A percentile compares a stretch with the other conserved stretches of the same genome.
phyloP scores from a whole-genome alignment of 2,329 filamentous ascomycete species.

The Esteya vermicola region DNA sequence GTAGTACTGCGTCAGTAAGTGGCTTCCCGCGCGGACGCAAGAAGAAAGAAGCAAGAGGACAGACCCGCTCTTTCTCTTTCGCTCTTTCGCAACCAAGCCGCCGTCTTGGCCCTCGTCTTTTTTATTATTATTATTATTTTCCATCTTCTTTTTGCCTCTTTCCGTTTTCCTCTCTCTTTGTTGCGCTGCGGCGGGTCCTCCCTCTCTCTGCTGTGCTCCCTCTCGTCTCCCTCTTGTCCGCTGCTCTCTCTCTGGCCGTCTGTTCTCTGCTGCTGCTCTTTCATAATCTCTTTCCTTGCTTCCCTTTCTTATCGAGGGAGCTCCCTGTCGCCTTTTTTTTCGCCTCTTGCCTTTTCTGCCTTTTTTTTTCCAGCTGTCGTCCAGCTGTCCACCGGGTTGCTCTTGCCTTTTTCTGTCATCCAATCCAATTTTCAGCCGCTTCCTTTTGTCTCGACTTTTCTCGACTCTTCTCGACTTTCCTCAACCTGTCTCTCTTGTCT shows the following conservation, averaged over 20 bases:
- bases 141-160: neutral
- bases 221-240: neutral
- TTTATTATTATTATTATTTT: neutral
- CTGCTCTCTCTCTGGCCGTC: neutral
- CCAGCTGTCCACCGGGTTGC: neutral
- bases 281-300: neutral
- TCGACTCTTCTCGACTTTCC: neutral
- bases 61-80: slow-evolving; percentile 5
- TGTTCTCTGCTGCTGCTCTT: neutral
- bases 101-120: neutral
- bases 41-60: neutral
- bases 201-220: neutral
- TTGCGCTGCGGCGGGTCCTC: neutral
- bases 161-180: neutral
- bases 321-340: neutral
- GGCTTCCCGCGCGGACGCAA: neutral
- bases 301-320: neutral
- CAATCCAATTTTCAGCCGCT: too few species aligned
- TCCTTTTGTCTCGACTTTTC: too few species aligned
- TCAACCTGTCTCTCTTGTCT: neutral
- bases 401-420: neutral
- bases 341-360: neutral
- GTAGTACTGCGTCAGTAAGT: too few species aligned
- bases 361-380: neutral
- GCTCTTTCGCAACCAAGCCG: slow-evolving; percentile 5